Percentiles rank a stretch among this genome's conserved stretches.
Conservation (phyloP, 129 eudicot species). For the Smallanthus sonchifolius region DNA sequence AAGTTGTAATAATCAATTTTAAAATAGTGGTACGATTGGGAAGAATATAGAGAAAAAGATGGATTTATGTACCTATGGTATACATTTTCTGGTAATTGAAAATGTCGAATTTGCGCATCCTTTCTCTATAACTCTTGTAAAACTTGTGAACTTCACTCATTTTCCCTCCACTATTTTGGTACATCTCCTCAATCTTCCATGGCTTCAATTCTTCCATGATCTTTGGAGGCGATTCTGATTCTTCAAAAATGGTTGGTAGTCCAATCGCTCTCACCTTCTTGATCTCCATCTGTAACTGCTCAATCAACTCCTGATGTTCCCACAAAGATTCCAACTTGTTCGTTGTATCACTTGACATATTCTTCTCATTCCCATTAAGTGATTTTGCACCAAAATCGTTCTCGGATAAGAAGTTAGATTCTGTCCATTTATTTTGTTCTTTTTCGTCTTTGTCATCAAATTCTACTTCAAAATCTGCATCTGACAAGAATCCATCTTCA, state of each 20-base stretch:
- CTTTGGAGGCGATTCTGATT: constrained; percentile 72
- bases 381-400: constrained; percentile 36
- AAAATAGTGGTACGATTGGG: not conserved
- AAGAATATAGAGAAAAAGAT: constrained; percentile 12
- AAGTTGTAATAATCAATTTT: not conserved
- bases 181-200: constrained; percentile 83
- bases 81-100: constrained; percentile 97
- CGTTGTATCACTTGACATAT: constrained; percentile 22
- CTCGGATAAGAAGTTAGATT: constrained; percentile 40
- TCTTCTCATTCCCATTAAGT: constrained; percentile 25
- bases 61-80: constrained; percentile 63
- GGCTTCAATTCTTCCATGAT: constrained; percentile 80
- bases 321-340: constrained; percentile 75
- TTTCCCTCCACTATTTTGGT: constrained; percentile 44
- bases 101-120: constrained; percentile 93
- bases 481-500: constrained; percentile 69
- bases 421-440: constrained; percentile 9
- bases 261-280: constrained; percentile 82
- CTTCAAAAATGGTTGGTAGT: constrained; percentile 91
- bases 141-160: constrained; percentile 78
- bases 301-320: constrained; percentile 98
- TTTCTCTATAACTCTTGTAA: constrained; percentile 81
- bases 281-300: constrained; percentile 86
- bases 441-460: constrained; percentile 17
- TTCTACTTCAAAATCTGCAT: constrained; percentile 50